These are phyloP conservation scores for Cladosporium oxysporum DNA, from an alignment of 2,329 filamentous ascomycete species.

Conservation along the genomic window DNA sequence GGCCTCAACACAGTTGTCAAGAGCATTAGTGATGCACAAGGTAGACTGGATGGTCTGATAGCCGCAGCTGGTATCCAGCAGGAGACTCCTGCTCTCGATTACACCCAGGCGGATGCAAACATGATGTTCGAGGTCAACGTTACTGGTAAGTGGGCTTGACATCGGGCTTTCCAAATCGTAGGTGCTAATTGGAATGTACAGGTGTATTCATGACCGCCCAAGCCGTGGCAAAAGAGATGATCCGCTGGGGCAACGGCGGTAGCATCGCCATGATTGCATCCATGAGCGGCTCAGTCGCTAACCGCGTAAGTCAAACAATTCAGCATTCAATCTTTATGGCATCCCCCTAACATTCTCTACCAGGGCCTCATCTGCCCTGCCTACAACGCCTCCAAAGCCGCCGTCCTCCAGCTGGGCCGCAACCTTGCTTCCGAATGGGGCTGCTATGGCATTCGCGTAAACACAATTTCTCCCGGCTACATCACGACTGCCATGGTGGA, in stretches of 20 bases:
- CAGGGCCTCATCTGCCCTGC: constrained; percentile 66
- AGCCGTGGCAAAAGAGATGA: constrained; percentile 65
- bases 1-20: constrained; percentile 67
- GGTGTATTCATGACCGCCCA: constrained; percentile 62
- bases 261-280: constrained; percentile 64
- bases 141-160: neutral
- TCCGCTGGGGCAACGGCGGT: constrained; percentile 59
- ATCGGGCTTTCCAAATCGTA: neutral
- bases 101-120: constrained; percentile 63
- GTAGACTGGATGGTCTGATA: constrained; percentile 76
- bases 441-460: constrained; percentile 71
- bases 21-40: constrained; percentile 68
- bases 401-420: constrained; percentile 68
- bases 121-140: constrained; percentile 62
- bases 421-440: constrained; percentile 76
- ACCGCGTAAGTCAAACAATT: constrained; percentile 54
- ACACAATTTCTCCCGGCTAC: constrained; percentile 79
- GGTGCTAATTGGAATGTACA: neutral
- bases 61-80: constrained; percentile 77
- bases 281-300: constrained; percentile 63
- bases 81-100: constrained; percentile 80
- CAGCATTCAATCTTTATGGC: neutral
- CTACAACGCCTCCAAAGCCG: constrained; percentile 77
- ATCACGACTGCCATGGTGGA: constrained; percentile 84
- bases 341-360: constrained; percentile 24